Evolutionary conservation across 768 basidiomycete genomes (phyloP), one percentile per base, ranked within the genome.

Genomic region (Pleurotus giganteus): DNA sequence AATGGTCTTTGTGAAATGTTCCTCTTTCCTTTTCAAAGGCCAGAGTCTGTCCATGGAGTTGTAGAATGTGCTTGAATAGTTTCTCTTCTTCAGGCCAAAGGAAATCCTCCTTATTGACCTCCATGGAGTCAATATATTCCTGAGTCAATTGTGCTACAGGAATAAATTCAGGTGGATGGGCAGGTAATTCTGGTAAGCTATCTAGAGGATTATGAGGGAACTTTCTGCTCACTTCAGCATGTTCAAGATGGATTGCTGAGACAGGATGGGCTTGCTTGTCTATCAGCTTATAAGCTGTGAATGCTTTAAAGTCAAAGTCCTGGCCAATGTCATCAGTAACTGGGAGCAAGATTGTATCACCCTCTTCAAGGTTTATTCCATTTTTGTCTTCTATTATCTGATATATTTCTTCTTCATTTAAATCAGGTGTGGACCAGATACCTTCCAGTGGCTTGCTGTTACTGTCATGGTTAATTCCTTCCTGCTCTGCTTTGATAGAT

Each of bases 161-260:
- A 1, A 15, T 36, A 45, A 69, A 70, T 2, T 58, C 55, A 3
- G 66, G 64, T 11, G 66, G 66, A 42, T 59, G 17, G 5, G 41
- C n/a, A 9, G 63, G 45, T 4, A 69, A 39, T 23, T 39, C 4
- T 0, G 61, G 58, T 1, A 71, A 55, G 0, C 51, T 47, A 1
- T 23, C 4, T 0, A 73, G 56, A 0, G 66, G 71, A 37, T 73
- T 61, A 19, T 63, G 60, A 1, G 66, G 65, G 37, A 71, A n/a
- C 9, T 15, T 31, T 24, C 47, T 6, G 11, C n/a, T 15, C 4
- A 49, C 47, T 17, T 36, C 19, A 12, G 47, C 47, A 31, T 29
- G 8, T 29, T 49, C 47, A 4, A 61, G 60, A 9, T 55, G 27
- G 63, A 60, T 5, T 58, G 61, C 67, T 57, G 71, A 44, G 3